These are phyloP conservation scores for Keithomyces neogunnii DNA, from an alignment of 2,329 filamentous ascomycete species.

Conservation along the genomic window DNA sequence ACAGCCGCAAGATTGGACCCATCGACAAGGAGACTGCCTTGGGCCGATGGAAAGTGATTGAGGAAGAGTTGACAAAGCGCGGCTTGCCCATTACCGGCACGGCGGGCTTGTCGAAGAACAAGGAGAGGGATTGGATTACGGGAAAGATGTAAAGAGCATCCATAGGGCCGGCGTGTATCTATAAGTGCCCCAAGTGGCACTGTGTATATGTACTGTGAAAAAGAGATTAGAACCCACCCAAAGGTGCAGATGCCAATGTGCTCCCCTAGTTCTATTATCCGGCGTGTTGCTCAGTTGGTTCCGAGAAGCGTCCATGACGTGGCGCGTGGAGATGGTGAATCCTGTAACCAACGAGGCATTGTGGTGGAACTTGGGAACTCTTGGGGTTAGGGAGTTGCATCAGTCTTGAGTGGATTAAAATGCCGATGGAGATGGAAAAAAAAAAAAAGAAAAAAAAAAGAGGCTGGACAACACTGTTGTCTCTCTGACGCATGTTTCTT, in stretches of 20 bases:
- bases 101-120: constrained; percentile 28
- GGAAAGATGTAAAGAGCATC: constrained; percentile 22
- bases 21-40: constrained; percentile 63
- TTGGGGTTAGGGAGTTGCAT: too few species aligned
- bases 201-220: constrained; percentile 3
- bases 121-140: constrained; percentile 33
- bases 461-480: too few species aligned
- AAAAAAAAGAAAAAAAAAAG: too few species aligned
- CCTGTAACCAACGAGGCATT: too few species aligned
- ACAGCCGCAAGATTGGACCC: constrained; percentile 54
- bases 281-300: background rate
- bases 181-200: background rate
- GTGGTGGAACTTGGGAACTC: too few species aligned
- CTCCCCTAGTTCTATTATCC: background rate
- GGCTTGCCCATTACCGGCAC: constrained; percentile 50
- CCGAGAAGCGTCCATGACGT: too few species aligned
- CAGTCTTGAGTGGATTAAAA: too few species aligned
- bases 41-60: constrained; percentile 74
- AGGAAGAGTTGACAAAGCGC: constrained; percentile 56
- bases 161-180: background rate
- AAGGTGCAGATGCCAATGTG: background rate
- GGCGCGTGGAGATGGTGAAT: too few species aligned
- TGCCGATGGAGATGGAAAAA: too few species aligned
- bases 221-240: background rate
- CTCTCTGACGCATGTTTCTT: too few species aligned